A percentile compares a stretch with the other conserved stretches of the same genome.
These are phyloP conservation scores for Biancaea sappan DNA, from an alignment of 306 rosid species.

Conservation along the genomic window DNA sequence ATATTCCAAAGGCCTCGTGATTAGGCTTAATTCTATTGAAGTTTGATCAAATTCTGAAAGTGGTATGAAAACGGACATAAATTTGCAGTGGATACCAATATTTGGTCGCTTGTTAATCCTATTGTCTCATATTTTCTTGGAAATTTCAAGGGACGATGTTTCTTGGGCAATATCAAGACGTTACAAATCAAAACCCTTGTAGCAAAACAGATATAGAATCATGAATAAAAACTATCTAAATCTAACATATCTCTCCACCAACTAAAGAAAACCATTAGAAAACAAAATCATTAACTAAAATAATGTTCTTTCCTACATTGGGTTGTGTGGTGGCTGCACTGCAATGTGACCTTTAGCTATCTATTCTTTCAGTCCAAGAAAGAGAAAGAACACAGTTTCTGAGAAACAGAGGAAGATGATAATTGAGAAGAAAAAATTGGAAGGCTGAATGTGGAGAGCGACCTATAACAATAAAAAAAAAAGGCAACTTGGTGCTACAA, in stretches of 20 bases:
- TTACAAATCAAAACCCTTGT: background rate
- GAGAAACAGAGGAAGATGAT: constrained; percentile 5
- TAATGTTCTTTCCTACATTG: constrained; percentile 30
- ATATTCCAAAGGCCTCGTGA: constrained; percentile 12
- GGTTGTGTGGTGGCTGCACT: constrained; percentile 22
- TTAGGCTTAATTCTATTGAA: background rate
- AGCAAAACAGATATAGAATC: constrained; percentile 3
- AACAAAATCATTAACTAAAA: constrained; percentile 11
- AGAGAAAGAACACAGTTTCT: background rate
- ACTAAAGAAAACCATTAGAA: background rate
- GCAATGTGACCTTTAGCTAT: constrained; percentile 20
- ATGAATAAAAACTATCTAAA: constrained; percentile 23
- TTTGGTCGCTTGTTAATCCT: background rate
- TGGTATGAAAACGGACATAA: background rate
- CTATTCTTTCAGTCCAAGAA: constrained; percentile 17
- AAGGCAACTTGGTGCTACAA: no score
- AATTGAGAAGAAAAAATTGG: background rate
- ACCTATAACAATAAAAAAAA: constrained; percentile 24
- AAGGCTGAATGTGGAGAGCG: constrained; percentile 5
- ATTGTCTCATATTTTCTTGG: background rate
- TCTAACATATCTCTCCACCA: background rate
- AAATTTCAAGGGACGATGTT: background rate
- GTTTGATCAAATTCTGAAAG: background rate
- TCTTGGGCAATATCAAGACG: background rate
- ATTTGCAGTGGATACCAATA: constrained; percentile 15